Evolutionary conservation across 1,284 basidiomycete species (phyloP), one percentile per base, ranked within the genome.

Genomic region (Peniophora sp.): DNA sequence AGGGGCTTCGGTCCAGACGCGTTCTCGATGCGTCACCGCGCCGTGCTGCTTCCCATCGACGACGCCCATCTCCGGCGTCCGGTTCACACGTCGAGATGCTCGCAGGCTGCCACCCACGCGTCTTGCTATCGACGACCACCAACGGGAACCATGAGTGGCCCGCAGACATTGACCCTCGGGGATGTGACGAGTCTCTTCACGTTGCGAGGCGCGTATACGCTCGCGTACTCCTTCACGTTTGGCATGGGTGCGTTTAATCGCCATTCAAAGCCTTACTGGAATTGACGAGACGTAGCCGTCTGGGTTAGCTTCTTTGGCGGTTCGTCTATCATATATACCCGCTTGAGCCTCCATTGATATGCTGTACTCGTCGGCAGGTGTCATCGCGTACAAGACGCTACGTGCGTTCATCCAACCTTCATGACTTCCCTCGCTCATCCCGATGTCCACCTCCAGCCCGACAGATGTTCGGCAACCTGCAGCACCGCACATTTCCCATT

Each of bases 381-480:
- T 81, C 2, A 84, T 85, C 57, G 78, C 82, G 0, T 77, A 70
- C 59, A 78, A 67, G 61, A 59, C 76, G 15, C 67, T 85, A 46
- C 78, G 81, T 83, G 59, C 52, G 78, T 70, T 17, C 47, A 23
- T 20, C 11, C 46, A 24, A 24, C 12, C 52, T 45, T 11, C 27
- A 22, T 27, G 36, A 43, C 48, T 20, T 47, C 15, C 43, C n/a
- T n/a, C 24, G 24, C 39, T 52, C 20, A 24, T 17, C 18, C 42
- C 43, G 11, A 49, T 47, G 11, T 14, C 48, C 49, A 15, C 22
- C 37, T 17, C 27, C 58, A 81, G 80, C 86, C 18, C 75, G 82
- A 47, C 79, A 85, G 50, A 81, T 85, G 54, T 92, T 92, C 57
- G 80, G 84, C n/a, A 69, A 75, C 41, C 75, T 93, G 35, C 88